phyloP scores from a whole-genome alignment of 202 grass and related monocot species.

The Dendrocalamus latiflorus region DNA sequence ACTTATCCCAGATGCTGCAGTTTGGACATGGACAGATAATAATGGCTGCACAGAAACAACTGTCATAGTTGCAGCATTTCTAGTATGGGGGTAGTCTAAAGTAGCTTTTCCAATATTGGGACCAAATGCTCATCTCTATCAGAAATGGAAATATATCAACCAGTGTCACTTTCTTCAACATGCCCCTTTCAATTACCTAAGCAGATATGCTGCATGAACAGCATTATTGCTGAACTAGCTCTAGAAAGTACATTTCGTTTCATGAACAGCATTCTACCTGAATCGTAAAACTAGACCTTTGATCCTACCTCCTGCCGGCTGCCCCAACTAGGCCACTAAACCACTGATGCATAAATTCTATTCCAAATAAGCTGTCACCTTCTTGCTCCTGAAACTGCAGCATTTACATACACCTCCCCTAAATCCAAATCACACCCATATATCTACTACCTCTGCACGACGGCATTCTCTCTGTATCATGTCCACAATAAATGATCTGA shows the following conservation, averaged over 20 bases:
- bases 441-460: neutral
- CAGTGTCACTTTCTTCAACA: neutral
- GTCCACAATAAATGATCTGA: neutral
- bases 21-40: neutral
- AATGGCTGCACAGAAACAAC: neutral
- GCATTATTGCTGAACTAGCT: neutral
- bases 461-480: too few species aligned
- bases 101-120: neutral
- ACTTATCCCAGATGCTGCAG: neutral
- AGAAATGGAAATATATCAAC: neutral
- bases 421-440: neutral
- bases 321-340: neutral
- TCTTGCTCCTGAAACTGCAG: neutral
- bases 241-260: neutral
- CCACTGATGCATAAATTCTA: neutral
- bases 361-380: neutral
- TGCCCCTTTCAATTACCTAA: neutral
- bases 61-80: neutral
- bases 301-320: neutral
- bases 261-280: neutral
- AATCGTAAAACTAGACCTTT: neutral
- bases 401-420: neutral
- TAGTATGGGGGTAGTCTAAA: neutral
- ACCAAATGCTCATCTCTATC: constrained; percentile 1
- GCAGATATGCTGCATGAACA: neutral